Evolutionary conservation across 1,284 basidiomycete genomes (phyloP).

Genomic region (Irpex lacteus): DNA sequence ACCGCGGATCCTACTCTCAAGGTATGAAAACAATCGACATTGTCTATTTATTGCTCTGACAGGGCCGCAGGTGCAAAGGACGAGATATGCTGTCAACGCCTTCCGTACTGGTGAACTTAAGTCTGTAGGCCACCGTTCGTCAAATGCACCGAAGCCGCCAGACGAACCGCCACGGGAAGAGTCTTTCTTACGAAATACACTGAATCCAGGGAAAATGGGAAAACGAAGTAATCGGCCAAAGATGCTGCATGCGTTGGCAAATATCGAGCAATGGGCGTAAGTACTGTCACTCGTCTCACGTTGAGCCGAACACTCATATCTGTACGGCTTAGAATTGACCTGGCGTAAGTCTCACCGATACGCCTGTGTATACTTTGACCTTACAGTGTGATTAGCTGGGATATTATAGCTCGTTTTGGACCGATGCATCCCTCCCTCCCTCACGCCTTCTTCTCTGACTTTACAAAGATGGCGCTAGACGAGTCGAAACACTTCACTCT

Average conservation of each 20-base stretch:
- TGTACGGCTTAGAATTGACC: constrained; percentile 55
- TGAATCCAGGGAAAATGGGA: constrained; percentile 61
- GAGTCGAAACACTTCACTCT: constrained; percentile 81
- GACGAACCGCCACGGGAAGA: constrained; percentile 70
- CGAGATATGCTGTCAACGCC: constrained; percentile 63
- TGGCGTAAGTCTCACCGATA: constrained; percentile 49
- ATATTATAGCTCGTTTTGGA: constrained; percentile 82
- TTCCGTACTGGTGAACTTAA: constrained; percentile 69
- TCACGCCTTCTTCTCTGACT: constrained; percentile 76
- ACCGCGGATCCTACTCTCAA: constrained; percentile 71
- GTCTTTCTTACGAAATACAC: constrained; percentile 46
- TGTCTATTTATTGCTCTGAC: neutral
- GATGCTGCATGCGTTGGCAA: constrained; percentile 81
- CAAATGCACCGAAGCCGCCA: constrained; percentile 54
- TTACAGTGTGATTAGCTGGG: constrained; percentile 50
- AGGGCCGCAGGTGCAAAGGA: constrained; percentile 55
- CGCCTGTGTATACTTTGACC: too few relatives aligned
- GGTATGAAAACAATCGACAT: constrained; percentile 31
- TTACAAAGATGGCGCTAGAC: constrained; percentile 81
- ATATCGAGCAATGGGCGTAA: constrained; percentile 92
- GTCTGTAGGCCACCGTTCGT: constrained; percentile 58
- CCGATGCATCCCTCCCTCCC: constrained; percentile 59
- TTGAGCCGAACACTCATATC: neutral
- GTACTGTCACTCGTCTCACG: constrained; percentile 27
- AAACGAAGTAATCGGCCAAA: constrained; percentile 69